phyloP scores from a whole-genome alignment of 1,284 basidiomycete species.

The Ganoderma lucidum region DNA sequence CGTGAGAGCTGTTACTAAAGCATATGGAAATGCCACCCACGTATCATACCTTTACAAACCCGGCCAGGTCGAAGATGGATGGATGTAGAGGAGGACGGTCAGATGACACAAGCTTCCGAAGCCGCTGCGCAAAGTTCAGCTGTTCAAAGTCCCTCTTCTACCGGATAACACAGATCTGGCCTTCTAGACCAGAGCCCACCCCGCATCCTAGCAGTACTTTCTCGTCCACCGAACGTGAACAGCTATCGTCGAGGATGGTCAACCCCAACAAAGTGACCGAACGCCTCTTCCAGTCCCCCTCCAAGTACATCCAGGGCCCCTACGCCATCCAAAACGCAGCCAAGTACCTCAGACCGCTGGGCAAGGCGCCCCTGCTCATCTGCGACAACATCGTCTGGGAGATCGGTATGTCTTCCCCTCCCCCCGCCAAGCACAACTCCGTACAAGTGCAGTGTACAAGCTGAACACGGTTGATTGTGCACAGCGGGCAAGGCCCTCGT shows the following conservation, averaged over 20 bases:
- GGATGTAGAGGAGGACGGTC: neutral
- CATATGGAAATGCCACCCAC: too few relatives aligned
- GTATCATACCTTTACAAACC: neutral
- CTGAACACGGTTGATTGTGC: neutral
- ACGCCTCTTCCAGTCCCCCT: conserved; percentile 45
- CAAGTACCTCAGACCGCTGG: conserved; percentile 40
- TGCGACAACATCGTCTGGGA: conserved; percentile 43
- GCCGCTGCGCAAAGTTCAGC: neutral
- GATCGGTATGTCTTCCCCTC: conserved; percentile 38
- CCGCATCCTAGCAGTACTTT: neutral
- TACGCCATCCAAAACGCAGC: conserved; percentile 45
- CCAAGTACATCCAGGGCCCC: conserved; percentile 47
- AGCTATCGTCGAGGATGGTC: conserved; percentile 32
- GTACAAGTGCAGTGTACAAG: neutral
- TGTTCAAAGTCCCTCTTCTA: neutral
- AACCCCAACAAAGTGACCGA: conserved; percentile 44
- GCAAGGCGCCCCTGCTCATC: conserved; percentile 39
- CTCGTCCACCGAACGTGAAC: neutral
- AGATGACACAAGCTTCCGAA: neutral
- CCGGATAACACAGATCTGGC: neutral
- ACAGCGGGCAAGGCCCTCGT: conserved; percentile 42
- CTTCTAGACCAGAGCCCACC: neutral
- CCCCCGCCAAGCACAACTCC: neutral
- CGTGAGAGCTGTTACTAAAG: too few relatives aligned
- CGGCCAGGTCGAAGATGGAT: neutral